A percentile compares a stretch with the other conserved stretches of the same genome.
Evolutionary conservation across 768 basidiomycete species (phyloP).

Genomic region (Porpolomopsis calyptriformis): DNA sequence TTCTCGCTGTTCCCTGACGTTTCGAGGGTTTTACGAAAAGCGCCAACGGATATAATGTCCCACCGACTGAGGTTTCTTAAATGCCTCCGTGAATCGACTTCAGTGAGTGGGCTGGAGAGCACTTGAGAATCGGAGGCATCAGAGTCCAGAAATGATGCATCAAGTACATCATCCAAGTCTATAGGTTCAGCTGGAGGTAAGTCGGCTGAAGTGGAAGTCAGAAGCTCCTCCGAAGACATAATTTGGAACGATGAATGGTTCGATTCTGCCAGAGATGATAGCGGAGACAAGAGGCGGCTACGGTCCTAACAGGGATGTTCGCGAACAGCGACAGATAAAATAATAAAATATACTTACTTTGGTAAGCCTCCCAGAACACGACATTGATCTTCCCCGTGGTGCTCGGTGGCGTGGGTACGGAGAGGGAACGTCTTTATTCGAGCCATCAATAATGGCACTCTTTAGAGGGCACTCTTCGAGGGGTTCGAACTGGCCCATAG

Average conservation of each 20-base stretch:
- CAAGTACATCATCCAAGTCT: slow-evolving; percentile 66
- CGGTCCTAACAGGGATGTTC: slow-evolving; percentile 15
- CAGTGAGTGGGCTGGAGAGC: slow-evolving; percentile 23
- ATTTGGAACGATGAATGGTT: slow-evolving; percentile 21
- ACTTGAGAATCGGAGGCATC: slow-evolving; percentile 32
- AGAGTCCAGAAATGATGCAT: slow-evolving; percentile 58
- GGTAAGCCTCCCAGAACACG: slow-evolving; percentile 23
- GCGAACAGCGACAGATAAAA: slow-evolving; percentile 6
- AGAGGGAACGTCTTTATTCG: slow-evolving; percentile 35
- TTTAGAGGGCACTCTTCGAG: slow-evolving; percentile 22
- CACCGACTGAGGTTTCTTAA: slow-evolving; percentile 48
- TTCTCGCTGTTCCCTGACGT: slow-evolving; percentile 15
- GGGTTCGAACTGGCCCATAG: slow-evolving; percentile 32
- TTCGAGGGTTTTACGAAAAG: slow-evolving; percentile 57
- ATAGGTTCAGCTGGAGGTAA: slow-evolving; percentile 41
- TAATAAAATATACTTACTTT: slow-evolving; percentile 21
- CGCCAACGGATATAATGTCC: slow-evolving; percentile 64
- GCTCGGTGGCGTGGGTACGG: slow-evolving; percentile 30
- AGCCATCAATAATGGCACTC: slow-evolving; percentile 35
- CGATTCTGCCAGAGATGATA: slow-evolving; percentile 20
- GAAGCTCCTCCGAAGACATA: slow-evolving; percentile 27
- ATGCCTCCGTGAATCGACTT: slow-evolving; percentile 30
- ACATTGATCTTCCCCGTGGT: slow-evolving; percentile 13
- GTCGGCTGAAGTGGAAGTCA: slow-evolving; percentile 22
- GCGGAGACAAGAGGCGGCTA: slow-evolving; percentile 20